Evolutionary conservation across 2,329 filamentous ascomycete genomes (phyloP).

Genomic region (Aspergillus pseudoterreus): DNA sequence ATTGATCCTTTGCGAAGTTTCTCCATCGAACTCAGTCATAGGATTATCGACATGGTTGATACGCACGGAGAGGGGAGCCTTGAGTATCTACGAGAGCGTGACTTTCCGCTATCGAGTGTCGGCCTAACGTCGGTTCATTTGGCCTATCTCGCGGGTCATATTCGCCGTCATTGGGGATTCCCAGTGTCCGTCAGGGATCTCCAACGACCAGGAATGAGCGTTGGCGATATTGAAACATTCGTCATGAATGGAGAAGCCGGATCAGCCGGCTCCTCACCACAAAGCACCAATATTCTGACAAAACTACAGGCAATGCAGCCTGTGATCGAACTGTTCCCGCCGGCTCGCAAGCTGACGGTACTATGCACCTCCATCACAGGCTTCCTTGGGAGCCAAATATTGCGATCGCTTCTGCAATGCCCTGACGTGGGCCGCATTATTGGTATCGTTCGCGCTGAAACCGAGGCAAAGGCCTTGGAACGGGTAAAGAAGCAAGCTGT

Average conservation of each 20-base stretch:
- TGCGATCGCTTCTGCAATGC: constrained; percentile 3
- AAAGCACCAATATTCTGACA: not conserved
- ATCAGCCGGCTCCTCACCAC: not conserved
- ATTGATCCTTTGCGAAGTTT: not conserved
- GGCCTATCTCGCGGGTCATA: not conserved
- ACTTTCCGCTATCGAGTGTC: not conserved
- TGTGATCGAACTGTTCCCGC: not conserved
- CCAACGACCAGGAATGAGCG: not conserved
- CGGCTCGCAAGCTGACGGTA: not conserved
- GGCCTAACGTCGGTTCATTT: not conserved
- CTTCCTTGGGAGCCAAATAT: constrained; percentile 9
- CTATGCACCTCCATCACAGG: constrained; percentile 4
- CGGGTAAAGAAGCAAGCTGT: not conserved
- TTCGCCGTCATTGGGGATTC: not conserved
- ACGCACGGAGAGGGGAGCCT: not conserved
- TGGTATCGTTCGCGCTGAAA: constrained; percentile 5
- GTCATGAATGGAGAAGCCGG: not conserved
- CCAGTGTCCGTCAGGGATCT: not conserved
- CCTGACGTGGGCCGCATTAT: constrained; percentile 1
- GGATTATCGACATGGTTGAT: not conserved
- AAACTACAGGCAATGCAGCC: not conserved
- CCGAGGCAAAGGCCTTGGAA: constrained; percentile 1
- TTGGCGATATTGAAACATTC: not conserved
- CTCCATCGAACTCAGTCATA: not conserved
- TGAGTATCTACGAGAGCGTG: not conserved